phyloP scores from a whole-genome alignment of 805 yeast genomes.

The Starmerella tilneyi region DNA sequence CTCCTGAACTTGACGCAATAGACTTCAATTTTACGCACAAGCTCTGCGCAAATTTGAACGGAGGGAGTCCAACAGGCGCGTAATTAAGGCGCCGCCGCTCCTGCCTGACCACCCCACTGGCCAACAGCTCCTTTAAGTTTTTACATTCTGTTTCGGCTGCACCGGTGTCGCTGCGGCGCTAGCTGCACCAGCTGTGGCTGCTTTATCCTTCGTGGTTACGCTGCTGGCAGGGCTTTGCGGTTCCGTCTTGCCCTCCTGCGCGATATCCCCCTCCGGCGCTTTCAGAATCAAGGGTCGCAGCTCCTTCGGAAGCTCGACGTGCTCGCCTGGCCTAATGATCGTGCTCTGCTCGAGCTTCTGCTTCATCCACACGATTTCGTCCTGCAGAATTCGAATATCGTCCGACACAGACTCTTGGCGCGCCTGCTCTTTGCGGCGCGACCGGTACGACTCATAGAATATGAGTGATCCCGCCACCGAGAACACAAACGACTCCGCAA shows the following conservation, averaged over 20 bases:
- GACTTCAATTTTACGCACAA: no score
- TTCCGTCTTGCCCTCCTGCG: background rate
- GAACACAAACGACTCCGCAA: conserved; percentile 69
- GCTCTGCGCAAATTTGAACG: no score
- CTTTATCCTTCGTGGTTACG: no score
- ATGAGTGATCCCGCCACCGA: conserved; percentile 70
- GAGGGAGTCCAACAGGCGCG: no score
- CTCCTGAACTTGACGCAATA: no score
- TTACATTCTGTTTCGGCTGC: no score
- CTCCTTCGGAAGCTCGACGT: conserved; percentile 35
- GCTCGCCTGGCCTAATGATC: conserved; percentile 36
- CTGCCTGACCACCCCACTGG: no score
- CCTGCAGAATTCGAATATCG: conserved; percentile 59
- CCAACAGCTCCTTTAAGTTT: no score
- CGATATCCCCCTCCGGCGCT: background rate
- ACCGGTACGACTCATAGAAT: conserved; percentile 58
- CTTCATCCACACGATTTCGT: conserved; percentile 50
- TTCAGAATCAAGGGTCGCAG: conserved; percentile 39
- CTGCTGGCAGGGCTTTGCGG: no score
- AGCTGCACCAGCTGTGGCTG: no score
- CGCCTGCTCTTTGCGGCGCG: conserved; percentile 50
- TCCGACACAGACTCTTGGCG: conserved; percentile 60
- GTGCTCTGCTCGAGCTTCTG: conserved; percentile 32
- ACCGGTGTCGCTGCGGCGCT: no score
- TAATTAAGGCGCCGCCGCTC: no score